Base-by-base conservation (phyloP, 139 green algal species). In the Chlorella sp. region DNA sequence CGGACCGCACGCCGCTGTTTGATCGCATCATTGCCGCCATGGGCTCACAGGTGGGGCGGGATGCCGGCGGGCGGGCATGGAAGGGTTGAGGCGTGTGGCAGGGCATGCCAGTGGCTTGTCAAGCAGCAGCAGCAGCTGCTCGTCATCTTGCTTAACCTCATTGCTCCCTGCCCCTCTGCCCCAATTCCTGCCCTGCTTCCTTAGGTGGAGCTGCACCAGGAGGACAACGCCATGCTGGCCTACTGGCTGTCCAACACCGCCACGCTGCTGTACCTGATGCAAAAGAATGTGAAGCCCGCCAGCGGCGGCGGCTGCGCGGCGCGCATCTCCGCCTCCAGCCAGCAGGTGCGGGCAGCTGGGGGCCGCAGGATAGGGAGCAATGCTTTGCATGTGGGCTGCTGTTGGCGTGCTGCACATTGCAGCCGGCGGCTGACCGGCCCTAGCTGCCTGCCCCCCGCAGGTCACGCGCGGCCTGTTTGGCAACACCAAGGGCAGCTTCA, bases 171-270 rank as follows among this genome's bases (percentile, higher is more conserved):
- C 19, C 14, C 51, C 51, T 60, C n/a, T n/a, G n/a, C n/a, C 51
- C 16, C 0, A 6, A 40, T 54, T 24, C 24, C 22, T 30, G 24
- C 14, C 34, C 19, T 9, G 0, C 20, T 48, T 17, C 22, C 48
- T 24, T 75, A 92, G 84, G 95, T 98, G 77, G 94, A 98, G 90
- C 76, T 87, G 54, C 92, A 96, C 80, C 93, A 97, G 84, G 95
- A 98, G 58, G 93, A 98, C 91, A 98, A 98, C 86, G 91, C 86
- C 28, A 90, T 87, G 84, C 91, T 99, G 14, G 85, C 92, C 54
- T 99, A 99, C 93, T 99, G 97, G 93, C 92, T 99, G 2, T 94
- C 92, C 80, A 99, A 99, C 92, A 99, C 96, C 2, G 94, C 97
- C 43, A 97, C 97, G 73, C 95, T 99, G 84, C 93, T 98, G 48